phyloP scores from a whole-genome alignment of 495 filamentous ascomycete species.

The Pseudotulostoma volvatum region DNA sequence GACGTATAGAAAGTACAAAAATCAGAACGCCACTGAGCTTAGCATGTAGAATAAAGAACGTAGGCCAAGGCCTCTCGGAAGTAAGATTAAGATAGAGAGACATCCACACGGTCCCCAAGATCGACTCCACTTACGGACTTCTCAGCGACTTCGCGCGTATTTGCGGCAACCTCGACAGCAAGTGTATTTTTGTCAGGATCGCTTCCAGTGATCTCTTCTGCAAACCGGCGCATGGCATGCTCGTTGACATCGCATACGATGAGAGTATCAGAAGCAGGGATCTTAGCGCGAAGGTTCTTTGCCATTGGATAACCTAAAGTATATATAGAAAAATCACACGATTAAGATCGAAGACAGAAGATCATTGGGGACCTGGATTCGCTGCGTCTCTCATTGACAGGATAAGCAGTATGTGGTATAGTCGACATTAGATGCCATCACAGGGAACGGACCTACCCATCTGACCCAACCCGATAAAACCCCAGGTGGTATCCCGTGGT shows the following conservation, averaged over 20 bases:
- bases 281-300: constrained; percentile 64
- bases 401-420: background rate
- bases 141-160: constrained; percentile 45
- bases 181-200: constrained; percentile 23
- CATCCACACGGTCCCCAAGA: too few species aligned
- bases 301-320: constrained; percentile 84
- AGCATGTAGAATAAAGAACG: too few species aligned
- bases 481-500: constrained; percentile 47
- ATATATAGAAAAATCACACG: constrained; percentile 7
- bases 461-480: constrained; percentile 73
- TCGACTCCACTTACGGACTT: constrained; percentile 51
- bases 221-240: constrained; percentile 40
- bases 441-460: constrained; percentile 48
- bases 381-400: background rate
- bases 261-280: constrained; percentile 50
- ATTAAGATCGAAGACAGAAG: constrained; percentile 1
- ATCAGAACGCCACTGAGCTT: too few species aligned
- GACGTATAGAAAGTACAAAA: too few species aligned
- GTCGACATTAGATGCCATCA: constrained; percentile 1
- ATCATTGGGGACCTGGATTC: constrained; percentile 1
- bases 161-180: constrained; percentile 39
- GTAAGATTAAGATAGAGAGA: too few species aligned
- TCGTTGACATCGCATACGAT: constrained; percentile 61
- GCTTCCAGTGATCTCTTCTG: constrained; percentile 43
- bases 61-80: too few species aligned